Conservation (phyloP, 192 early-diverging fungal species). For the Podila minutissima region DNA sequence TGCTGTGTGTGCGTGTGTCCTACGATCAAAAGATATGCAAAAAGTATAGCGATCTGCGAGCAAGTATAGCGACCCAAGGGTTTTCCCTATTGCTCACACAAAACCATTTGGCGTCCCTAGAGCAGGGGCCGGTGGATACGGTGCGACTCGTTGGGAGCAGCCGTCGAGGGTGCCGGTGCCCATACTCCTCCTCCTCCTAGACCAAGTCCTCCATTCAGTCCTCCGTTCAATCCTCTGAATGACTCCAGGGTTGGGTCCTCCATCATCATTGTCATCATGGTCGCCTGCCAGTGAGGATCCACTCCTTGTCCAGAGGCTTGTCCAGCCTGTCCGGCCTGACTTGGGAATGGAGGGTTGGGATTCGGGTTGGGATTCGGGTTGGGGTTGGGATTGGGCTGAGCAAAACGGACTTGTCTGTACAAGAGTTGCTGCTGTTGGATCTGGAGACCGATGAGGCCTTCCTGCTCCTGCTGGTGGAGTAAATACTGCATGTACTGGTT, state of each 20-base stretch:
- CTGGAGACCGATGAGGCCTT: background rate
- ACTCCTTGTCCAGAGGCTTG: background rate
- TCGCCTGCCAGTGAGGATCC: conserved; percentile 45
- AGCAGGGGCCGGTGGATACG: too few species aligned
- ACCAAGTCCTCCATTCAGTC: too few species aligned
- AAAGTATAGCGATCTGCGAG: background rate
- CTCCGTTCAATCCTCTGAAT: background rate
- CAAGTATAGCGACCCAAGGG: background rate
- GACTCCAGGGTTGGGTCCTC: conserved; percentile 8
- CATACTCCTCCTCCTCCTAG: too few species aligned
- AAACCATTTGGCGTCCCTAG: too few species aligned
- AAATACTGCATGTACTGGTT: conserved; percentile 41
- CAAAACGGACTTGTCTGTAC: background rate
- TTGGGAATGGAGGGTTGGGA: background rate
- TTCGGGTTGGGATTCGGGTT: background rate
- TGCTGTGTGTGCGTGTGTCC: background rate
- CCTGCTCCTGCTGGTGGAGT: conserved; percentile 16
- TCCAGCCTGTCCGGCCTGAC: background rate
- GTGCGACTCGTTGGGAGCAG: too few species aligned
- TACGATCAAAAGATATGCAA: too few species aligned
- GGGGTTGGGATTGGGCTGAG: background rate
- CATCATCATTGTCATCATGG: conserved; percentile 51
- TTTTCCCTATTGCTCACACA: too few species aligned
- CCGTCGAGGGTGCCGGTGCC: too few species aligned
- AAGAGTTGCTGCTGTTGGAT: conserved; percentile 1